Evolutionary conservation across 192 early-diverging fungal genomes (phyloP).

Genomic region (Backusella psychrophila): DNA sequence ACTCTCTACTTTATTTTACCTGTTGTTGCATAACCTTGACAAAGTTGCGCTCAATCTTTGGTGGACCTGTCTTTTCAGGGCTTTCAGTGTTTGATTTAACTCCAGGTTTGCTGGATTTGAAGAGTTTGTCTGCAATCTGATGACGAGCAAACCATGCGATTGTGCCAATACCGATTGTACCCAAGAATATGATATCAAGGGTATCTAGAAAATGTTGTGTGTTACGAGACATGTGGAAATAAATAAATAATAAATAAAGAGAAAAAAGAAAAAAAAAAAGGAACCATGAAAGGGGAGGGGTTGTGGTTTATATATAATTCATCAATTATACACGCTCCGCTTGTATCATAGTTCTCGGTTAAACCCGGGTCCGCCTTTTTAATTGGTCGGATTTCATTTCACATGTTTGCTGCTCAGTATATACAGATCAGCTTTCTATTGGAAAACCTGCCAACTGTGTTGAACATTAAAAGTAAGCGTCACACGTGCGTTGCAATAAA

Average conservation of each 20-base stretch:
- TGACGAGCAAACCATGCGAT: slow-evolving; percentile 31
- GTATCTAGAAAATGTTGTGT: slow-evolving; percentile 40
- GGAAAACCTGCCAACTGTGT: background rate
- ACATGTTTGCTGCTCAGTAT: background rate
- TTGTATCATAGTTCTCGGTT: background rate
- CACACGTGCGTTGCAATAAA: background rate
- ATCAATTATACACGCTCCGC: background rate
- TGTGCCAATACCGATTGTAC: slow-evolving; percentile 41
- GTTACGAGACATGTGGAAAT: slow-evolving; percentile 17
- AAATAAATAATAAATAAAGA: slow-evolving; percentile 7
- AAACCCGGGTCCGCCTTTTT: background rate
- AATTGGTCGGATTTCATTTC: background rate
- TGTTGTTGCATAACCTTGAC: slow-evolving; percentile 56
- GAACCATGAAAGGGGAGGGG: background rate
- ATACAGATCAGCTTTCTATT: background rate
- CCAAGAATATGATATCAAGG: slow-evolving; percentile 48
- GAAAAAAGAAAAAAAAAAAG: slow-evolving; percentile 13
- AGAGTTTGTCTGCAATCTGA: slow-evolving; percentile 24
- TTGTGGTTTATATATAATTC: background rate
- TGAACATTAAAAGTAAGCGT: background rate
- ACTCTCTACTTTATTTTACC: slow-evolving; percentile 24
- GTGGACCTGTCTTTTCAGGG: slow-evolving; percentile 23
- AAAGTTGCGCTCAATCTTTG: slow-evolving; percentile 48
- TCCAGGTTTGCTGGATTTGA: background rate
- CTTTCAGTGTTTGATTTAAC: slow-evolving; percentile 29